These are phyloP conservation scores for Nyctanthes arbortristis DNA, from an alignment of 257 asterid genomes.

Conservation along the genomic window DNA sequence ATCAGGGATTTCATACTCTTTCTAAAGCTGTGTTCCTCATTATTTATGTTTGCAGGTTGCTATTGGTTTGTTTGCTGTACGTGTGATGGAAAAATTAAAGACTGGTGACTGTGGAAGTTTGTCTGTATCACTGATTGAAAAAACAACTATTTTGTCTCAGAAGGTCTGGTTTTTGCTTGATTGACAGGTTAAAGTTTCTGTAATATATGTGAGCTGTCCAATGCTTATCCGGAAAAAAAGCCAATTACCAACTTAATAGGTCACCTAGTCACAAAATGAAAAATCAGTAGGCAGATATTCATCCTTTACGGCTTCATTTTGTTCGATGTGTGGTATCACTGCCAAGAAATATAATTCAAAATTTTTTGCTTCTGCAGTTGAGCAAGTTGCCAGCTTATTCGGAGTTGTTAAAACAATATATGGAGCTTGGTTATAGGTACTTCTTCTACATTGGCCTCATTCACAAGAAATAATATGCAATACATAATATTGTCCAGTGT, in stretches of 20 bases:
- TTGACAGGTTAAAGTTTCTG: background rate
- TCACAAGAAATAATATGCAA: background rate
- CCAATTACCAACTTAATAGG: background rate
- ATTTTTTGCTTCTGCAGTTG: conserved; percentile 50
- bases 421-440: conserved; percentile 82
- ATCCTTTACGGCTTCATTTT: background rate
- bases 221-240: conserved; percentile 1
- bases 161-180: conserved; percentile 52
- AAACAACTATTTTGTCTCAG: conserved; percentile 48
- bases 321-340: conserved; percentile 12
- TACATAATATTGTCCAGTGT: background rate
- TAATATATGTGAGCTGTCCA: background rate
- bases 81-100: conserved; percentile 65
- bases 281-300: background rate
- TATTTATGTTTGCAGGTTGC: conserved; percentile 57
- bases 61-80: conserved; percentile 65
- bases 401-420: conserved; percentile 64
- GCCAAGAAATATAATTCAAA: conserved; percentile 22
- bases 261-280: background rate
- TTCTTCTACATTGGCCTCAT: conserved; percentile 16
- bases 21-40: conserved; percentile 13
- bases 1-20: background rate
- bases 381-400: conserved; percentile 70
- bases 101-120: conserved; percentile 67
- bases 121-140: conserved; percentile 65